Evolutionary conservation across 305 asterid genomes (phyloP).

Genomic region (Rubia balearica): DNA sequence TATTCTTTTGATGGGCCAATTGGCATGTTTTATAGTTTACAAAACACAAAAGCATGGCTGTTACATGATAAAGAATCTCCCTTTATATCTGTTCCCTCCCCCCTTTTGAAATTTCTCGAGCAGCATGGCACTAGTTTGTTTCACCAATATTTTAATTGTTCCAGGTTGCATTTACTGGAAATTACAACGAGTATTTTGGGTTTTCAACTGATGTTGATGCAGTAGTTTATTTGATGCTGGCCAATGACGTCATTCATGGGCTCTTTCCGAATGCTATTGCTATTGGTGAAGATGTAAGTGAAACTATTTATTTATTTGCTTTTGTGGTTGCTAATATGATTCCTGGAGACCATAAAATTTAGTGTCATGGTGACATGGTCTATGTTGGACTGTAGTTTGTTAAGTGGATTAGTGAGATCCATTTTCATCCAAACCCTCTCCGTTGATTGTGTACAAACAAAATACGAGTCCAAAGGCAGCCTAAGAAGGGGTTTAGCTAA

Average conservation of each 20-base stretch:
- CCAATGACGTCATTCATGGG: conserved; percentile 87
- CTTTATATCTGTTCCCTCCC: background rate
- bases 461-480: too few species aligned
- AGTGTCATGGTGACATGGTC: background rate
- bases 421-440: too few species aligned
- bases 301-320: conserved; percentile 14
- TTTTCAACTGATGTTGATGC: conserved; percentile 91
- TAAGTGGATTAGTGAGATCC: too few species aligned
- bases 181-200: conserved; percentile 89
- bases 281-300: conserved; percentile 94
- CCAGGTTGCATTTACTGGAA: conserved; percentile 87
- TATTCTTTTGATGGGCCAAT: too few species aligned
- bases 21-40: too few species aligned
- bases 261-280: conserved; percentile 87
- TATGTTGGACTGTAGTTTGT: too few species aligned
- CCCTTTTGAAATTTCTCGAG: background rate
- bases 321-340: background rate
- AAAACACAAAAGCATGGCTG: too few species aligned
- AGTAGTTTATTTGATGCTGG: conserved; percentile 94
- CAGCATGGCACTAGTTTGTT: background rate
- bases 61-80: too few species aligned
- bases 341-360: background rate
- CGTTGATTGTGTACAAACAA: too few species aligned
- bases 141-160: conserved; percentile 25
- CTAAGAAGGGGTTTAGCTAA: too few species aligned